Evolutionary conservation across 495 filamentous ascomycete species (phyloP), one percentile per base, ranked within the genome.

Genomic region (Aspergillus ostianus): DNA sequence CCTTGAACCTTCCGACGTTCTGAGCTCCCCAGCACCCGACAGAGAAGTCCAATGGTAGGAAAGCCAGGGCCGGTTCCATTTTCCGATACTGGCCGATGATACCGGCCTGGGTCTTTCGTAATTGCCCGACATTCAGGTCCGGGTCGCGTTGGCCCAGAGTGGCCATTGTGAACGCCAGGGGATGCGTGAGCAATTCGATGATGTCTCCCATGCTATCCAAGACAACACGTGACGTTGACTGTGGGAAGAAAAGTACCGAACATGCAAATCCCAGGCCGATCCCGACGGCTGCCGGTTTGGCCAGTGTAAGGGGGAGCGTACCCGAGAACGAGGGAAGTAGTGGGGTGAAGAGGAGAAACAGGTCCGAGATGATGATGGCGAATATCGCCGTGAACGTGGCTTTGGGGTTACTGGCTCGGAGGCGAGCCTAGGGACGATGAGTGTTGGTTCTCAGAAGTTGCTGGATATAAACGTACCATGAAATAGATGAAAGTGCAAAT

Each of bases 361-460:
- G 18, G 53, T 78, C 75, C 52, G 70, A 32, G 26, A 76, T 74
- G 48, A 79, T 79, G 0, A 59, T 77, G 3, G 65, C 71, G 54
- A 79, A 76, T 9, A 79, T 66, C 27, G 72, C 59, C 7, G 64
- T 54, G 10, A 79, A 53, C 1, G 64, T 47, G 1, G 72, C 65
- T 47, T 79, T 79, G 29, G 74, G 72, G 18, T 79, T 79, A 19
- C 64, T 72, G 8, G 71, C 72, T 13, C 75, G 70, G 2, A 78
- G 26, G 18, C 75, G 73, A 12, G 73, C 64, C 75, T 76, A 53
- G 12, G 6, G 2, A 13, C 13, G 18, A 8, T 55, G 30, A 36
- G 21, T 4, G 19, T 20, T 47, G 30, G 15, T 8, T 10, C 27
- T n/a, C 15, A 6, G 9, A 4, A 7, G 20, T 2, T 2, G 17